phyloP scores from a whole-genome alignment of 768 basidiomycete species.

The Rhodotorula graminis region DNA sequence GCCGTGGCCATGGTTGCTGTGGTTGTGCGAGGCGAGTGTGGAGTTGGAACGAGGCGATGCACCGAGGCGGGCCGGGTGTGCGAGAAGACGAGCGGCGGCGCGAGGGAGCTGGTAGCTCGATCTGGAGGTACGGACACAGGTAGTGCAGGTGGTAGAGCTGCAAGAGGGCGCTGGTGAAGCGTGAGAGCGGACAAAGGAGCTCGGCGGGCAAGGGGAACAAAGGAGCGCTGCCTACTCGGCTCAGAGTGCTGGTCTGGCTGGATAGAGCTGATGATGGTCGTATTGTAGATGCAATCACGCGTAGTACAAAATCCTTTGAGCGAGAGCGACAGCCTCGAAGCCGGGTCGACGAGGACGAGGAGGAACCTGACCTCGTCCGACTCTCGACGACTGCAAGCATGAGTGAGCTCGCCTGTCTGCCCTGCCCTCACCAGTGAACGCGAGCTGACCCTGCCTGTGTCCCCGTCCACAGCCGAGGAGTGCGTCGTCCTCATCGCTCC shows the following conservation, averaged over 20 bases:
- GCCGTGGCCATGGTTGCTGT: conserved; percentile 50
- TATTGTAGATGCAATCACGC: too few species aligned
- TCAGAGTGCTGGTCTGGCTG: too few species aligned
- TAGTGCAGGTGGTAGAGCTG: too few species aligned
- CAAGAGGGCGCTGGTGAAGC: too few species aligned
- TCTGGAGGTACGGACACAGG: not conserved
- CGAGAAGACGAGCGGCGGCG: not conserved
- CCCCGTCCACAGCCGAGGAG: conserved; percentile 1
- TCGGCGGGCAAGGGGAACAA: too few species aligned
- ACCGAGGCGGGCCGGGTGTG: not conserved
- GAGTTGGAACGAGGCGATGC: not conserved
- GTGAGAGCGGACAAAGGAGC: too few species aligned
- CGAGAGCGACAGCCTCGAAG: too few species aligned
- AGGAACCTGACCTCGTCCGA: too few species aligned
- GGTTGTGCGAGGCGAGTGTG: conserved; percentile 44
- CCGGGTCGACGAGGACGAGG: too few species aligned
- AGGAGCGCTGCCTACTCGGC: too few species aligned
- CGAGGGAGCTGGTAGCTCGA: not conserved
- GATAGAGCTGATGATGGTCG: too few species aligned
- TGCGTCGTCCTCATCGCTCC: not conserved
- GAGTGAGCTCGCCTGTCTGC: not conserved
- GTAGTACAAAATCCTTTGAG: too few species aligned
- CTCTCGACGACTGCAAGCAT: not conserved
- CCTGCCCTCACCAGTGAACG: not conserved
- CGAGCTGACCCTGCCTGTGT: not conserved